Evolutionary conservation across 2,329 filamentous ascomycete species (phyloP).

Genomic region (Botrytis paeoniae): DNA sequence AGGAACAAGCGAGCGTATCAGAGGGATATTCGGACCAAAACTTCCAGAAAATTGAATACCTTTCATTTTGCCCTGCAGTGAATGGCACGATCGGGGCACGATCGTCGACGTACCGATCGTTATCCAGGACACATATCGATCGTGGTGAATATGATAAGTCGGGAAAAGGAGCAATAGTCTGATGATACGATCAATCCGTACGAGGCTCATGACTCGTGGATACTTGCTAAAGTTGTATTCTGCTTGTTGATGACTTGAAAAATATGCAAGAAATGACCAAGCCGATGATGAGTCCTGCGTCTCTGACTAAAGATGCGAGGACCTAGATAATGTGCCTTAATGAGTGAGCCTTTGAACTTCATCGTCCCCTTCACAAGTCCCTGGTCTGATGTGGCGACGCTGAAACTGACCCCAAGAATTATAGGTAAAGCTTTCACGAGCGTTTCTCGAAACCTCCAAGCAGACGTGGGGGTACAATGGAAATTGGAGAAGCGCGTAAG

Average conservation of each 20-base stretch:
- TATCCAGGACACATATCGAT: not conserved
- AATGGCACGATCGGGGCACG: not conserved
- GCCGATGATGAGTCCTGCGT: not conserved
- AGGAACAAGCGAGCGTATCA: constrained; percentile 3
- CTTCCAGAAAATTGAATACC: not conserved
- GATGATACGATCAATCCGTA: not conserved
- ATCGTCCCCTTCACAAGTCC: not conserved
- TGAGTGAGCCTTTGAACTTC: not conserved
- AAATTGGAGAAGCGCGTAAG: not conserved
- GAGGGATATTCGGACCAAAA: not conserved
- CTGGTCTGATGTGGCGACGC: not conserved
- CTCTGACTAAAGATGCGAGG: not conserved
- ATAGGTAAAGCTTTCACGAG: not conserved
- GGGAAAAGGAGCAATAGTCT: not conserved
- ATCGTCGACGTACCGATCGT: not conserved
- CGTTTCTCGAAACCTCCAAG: not conserved
- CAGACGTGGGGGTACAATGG: not conserved
- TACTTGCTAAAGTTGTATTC: not conserved
- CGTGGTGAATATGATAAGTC: not conserved
- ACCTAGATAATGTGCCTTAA: not conserved
- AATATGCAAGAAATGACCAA: not conserved
- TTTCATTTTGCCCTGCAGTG: not conserved
- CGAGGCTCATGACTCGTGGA: not conserved
- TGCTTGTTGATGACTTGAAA: not conserved
- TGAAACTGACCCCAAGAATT: not conserved